A percentile compares a stretch with the other conserved stretches of the same genome.
phyloP scores from a whole-genome alignment of 2,329 filamentous ascomycete species.

The Gliomastix tumulicola region DNA sequence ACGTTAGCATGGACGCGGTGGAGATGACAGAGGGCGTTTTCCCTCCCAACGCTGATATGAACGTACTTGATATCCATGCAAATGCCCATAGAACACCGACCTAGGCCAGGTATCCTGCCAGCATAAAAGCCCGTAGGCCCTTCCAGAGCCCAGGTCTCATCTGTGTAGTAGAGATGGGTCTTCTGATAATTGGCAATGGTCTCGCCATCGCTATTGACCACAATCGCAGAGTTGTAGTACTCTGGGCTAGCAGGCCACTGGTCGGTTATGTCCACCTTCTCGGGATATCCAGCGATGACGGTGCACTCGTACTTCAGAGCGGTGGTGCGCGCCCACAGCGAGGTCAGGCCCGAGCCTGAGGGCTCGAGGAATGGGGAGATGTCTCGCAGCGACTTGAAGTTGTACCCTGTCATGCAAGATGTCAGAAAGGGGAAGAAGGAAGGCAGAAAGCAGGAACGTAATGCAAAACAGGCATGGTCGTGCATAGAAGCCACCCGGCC shows the following conservation, averaged over 20 bases:
- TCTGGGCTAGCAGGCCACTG: constrained; percentile 45
- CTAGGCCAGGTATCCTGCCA: constrained; percentile 36
- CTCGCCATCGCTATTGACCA: constrained; percentile 53
- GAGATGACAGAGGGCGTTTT: too few species aligned
- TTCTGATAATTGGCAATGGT: constrained; percentile 56
- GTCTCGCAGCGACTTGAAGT: constrained; percentile 62
- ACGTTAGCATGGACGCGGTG: too few species aligned
- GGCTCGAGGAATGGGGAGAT: constrained; percentile 65
- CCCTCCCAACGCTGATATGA: background rate
- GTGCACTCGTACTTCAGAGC: constrained; percentile 61
- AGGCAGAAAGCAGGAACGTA: too few species aligned
- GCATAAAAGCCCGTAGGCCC: constrained; percentile 42
- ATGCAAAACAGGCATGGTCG: too few species aligned
- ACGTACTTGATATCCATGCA: constrained; percentile 59
- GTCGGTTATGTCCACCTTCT: constrained; percentile 47
- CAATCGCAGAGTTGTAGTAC: constrained; percentile 47
- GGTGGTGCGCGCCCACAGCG: constrained; percentile 62
- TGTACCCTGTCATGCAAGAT: constrained; percentile 74
- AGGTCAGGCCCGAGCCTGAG: constrained; percentile 56
- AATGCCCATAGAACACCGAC: constrained; percentile 50
- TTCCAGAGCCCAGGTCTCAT: constrained; percentile 56
- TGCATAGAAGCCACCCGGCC: too few species aligned
- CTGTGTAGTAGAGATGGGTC: constrained; percentile 49
- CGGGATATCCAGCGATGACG: constrained; percentile 69
- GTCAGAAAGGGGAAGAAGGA: too few species aligned